phyloP scores from a whole-genome alignment of 2,329 filamentous ascomycete genomes.

The Bipolaris zeicola region DNA sequence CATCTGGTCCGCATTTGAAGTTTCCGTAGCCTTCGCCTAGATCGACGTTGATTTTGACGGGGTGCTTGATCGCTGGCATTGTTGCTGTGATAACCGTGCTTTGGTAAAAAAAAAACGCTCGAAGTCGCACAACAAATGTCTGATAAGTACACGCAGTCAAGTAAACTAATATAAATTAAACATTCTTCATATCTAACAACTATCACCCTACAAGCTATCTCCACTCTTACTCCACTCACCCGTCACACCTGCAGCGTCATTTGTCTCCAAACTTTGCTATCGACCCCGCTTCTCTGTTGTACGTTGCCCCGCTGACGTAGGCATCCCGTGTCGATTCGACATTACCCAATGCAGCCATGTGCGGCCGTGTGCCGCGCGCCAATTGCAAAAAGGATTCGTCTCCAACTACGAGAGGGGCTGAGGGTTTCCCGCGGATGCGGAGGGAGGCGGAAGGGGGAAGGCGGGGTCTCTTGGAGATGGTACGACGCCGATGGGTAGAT shows the following conservation, averaged over 20 bases:
- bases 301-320: constrained; percentile 22
- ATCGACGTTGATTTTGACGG: constrained; percentile 61
- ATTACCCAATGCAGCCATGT: too few relatives aligned
- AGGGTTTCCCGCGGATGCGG: constrained; percentile 5
- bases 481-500: neutral
- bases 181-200: too few relatives aligned
- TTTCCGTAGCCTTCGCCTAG: constrained; percentile 61
- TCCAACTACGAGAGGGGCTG: constrained; percentile 4
- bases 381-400: constrained; percentile 9
- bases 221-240: neutral
- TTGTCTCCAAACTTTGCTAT: constrained; percentile 16
- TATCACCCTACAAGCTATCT: neutral
- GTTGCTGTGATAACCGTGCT: constrained; percentile 1
- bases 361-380: constrained; percentile 5
- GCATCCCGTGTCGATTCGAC: neutral
- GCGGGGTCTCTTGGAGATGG: constrained; percentile 11
- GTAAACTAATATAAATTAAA: too few relatives aligned
- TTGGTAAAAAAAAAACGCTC: too few relatives aligned
- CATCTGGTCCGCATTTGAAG: constrained; percentile 61
- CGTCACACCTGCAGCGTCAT: constrained; percentile 15
- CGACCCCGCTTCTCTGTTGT: constrained; percentile 16
- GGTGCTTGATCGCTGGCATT: constrained; percentile 58
- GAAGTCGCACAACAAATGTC: too few relatives aligned
- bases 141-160: too few relatives aligned
- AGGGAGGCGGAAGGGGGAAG: constrained; percentile 2